Base-by-base conservation (phyloP, 768 basidiomycete genomes). In the Paxillus ammoniavirescens region DNA sequence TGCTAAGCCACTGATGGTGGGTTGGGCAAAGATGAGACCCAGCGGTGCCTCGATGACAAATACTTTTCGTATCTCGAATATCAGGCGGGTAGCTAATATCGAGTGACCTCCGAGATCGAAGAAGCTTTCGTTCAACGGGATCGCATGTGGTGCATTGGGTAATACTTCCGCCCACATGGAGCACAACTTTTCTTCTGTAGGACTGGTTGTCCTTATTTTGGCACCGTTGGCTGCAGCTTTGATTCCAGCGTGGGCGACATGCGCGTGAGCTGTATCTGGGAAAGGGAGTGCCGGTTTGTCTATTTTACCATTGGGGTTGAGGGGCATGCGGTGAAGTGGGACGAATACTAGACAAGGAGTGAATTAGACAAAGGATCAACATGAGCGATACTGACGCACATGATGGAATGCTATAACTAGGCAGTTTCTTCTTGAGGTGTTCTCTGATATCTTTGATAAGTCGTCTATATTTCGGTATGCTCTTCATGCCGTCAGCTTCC, bases 91-190 rank as follows among this genome's bases (percentile, higher is more conserved):
- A 0, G 97, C 97, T 42, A 99, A 83, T 63, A 99, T 98, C 14
- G 97, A 98, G 72, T 99, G 97, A 7, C 97, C 97, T 45, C 97
- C 97, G 41, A 98, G 81, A 67, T 99, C 96, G 73, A 98, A 98
- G 82, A 99, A 99, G 68, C 83, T 92, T 64, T 98, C 96, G 67
- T 98, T 89, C 9, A 89, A 68, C 5, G 93, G 89, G 44, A 99
- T 83, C 1, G 86, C 81, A 8, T 81, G 75, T 0, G 92, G 86
- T 5, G 91, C 77, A 49, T 83, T 86, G 17, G 93, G 91, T 14
- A 99, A 80, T 42, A 98, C 81, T 47, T 68, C 76, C 1, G 82
- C 67, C 95, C 96, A 99, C 61, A 99, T 86, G n/a, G 76, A 77
- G 59, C 86, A 86, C 67, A 99, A 82, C 2, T 81, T 84, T 61